Conservation (phyloP, 2,329 filamentous ascomycete genomes). For the Paecilomyces fulvus region DNA sequence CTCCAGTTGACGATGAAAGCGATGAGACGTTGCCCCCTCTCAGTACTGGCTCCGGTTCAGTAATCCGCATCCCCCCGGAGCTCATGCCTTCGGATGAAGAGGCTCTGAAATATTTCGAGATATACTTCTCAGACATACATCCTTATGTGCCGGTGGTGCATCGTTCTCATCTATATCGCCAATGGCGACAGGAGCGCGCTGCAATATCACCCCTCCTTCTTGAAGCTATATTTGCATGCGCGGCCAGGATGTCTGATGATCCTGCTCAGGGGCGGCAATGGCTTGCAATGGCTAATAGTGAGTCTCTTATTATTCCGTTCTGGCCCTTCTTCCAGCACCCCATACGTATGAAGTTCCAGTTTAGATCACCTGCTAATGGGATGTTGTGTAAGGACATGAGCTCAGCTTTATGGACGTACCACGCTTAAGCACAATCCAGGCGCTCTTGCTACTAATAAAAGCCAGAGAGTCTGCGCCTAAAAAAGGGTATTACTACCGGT, state of each 20-base stretch:
- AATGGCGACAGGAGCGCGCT: slow-evolving; percentile 77
- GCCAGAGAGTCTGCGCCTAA: slow-evolving; percentile 87
- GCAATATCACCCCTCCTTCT: slow-evolving; percentile 81
- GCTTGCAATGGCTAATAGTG: slow-evolving; percentile 82
- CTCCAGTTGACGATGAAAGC: slow-evolving; percentile 57
- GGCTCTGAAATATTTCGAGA: slow-evolving; percentile 73
- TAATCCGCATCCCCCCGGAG: slow-evolving; percentile 80
- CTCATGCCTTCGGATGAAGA: slow-evolving; percentile 86
- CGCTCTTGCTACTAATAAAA: slow-evolving; percentile 77
- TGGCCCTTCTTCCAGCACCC: slow-evolving; percentile 1
- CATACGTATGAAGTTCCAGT: slow-evolving; percentile 4
- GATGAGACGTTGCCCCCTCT: slow-evolving; percentile 63
- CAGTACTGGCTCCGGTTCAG: slow-evolving; percentile 60
- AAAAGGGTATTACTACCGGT: slow-evolving; percentile 90
- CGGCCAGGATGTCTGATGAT: slow-evolving; percentile 73
- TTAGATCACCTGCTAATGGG: slow-evolving; percentile 18
- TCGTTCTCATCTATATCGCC: slow-evolving; percentile 71
- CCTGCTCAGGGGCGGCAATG: slow-evolving; percentile 81
- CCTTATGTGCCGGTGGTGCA: slow-evolving; percentile 88
- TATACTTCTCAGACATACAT: slow-evolving; percentile 85
- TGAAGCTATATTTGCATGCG: slow-evolving; percentile 85
- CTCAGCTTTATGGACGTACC: slow-evolving; percentile 91
- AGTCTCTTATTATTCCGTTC: slow-evolving; percentile 21
- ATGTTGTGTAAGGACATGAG: slow-evolving; percentile 58
- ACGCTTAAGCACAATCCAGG: slow-evolving; percentile 83